phyloP scores from a whole-genome alignment of 768 basidiomycete species.

The Amanita molliuscula region DNA sequence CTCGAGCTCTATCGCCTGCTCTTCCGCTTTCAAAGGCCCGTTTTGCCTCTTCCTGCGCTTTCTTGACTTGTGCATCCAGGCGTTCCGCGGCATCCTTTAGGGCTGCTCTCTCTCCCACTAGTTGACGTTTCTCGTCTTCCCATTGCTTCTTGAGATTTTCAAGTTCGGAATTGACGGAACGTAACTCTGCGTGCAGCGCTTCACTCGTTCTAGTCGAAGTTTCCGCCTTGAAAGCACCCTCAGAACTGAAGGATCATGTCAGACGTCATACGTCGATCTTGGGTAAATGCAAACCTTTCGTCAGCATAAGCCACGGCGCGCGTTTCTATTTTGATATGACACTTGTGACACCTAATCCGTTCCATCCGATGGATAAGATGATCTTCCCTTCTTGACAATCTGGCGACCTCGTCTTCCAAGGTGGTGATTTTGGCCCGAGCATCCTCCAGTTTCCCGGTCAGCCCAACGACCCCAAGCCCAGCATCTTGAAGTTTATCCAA shows the following conservation, averaged over 20 bases:
- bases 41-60: conserved; percentile 45
- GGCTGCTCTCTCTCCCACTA: conserved; percentile 61
- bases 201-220: conserved; percentile 63
- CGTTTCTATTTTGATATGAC: conserved; percentile 51
- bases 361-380: conserved; percentile 52
- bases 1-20: conserved; percentile 35
- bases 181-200: conserved; percentile 47
- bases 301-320: conserved; percentile 34
- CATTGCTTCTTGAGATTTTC: conserved; percentile 57
- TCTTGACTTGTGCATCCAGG: conserved; percentile 50
- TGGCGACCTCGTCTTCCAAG: conserved; percentile 61
- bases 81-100: conserved; percentile 64
- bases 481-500: conserved; percentile 78
- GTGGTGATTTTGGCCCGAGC: conserved; percentile 44
- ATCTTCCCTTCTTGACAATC: conserved; percentile 58
- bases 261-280: not conserved
- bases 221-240: conserved; percentile 48
- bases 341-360: conserved; percentile 59
- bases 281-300: conserved; percentile 40
- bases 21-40: conserved; percentile 44
- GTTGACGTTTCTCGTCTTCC: conserved; percentile 52
- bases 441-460: conserved; percentile 64
- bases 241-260: conserved; percentile 27
- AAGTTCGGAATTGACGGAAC: conserved; percentile 52
- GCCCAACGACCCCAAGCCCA: conserved; percentile 61